Percentiles rank a stretch among this genome's conserved stretches.
Conservation (phyloP, 768 basidiomycete genomes). For the Russula dissimulans region DNA sequence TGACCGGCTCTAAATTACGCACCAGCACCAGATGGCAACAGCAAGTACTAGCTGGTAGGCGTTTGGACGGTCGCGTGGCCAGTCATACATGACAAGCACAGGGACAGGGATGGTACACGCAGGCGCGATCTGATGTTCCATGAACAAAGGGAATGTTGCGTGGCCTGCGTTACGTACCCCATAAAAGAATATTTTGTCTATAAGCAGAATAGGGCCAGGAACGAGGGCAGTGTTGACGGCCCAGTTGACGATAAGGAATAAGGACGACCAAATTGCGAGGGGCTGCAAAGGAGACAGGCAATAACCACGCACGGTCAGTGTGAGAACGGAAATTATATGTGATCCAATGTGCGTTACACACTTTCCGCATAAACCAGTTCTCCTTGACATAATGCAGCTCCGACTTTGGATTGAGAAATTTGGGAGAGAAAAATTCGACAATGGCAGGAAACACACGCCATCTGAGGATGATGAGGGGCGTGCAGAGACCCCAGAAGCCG, state of each 20-base stretch:
- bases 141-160: neutral
- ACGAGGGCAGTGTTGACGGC: neutral
- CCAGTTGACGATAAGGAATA: conserved; percentile 12
- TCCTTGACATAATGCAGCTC: conserved; percentile 49
- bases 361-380: conserved; percentile 64
- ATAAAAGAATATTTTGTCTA: conserved; percentile 57
- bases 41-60: conserved; percentile 56
- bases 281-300: neutral
- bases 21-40: conserved; percentile 59
- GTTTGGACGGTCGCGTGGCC: conserved; percentile 50
- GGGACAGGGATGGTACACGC: conserved; percentile 51
- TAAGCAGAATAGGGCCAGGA: conserved; percentile 19
- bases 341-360: conserved; percentile 13
- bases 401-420: conserved; percentile 51
- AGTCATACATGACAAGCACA: conserved; percentile 60
- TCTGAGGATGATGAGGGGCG: conserved; percentile 37
- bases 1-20: conserved; percentile 10
- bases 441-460: conserved; percentile 51
- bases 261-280: conserved; percentile 11
- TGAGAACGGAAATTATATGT: conserved; percentile 34
- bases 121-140: conserved; percentile 40
- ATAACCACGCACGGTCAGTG: conserved; percentile 17
- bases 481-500: conserved; percentile 29
- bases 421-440: conserved; percentile 48
- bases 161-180: conserved; percentile 30